A percentile compares a stretch with the other conserved stretches of the same genome.
These are phyloP conservation scores for Phytophthora pluvialis DNA, from an alignment of 352 stramenopile genomes.

Conservation along the genomic window DNA sequence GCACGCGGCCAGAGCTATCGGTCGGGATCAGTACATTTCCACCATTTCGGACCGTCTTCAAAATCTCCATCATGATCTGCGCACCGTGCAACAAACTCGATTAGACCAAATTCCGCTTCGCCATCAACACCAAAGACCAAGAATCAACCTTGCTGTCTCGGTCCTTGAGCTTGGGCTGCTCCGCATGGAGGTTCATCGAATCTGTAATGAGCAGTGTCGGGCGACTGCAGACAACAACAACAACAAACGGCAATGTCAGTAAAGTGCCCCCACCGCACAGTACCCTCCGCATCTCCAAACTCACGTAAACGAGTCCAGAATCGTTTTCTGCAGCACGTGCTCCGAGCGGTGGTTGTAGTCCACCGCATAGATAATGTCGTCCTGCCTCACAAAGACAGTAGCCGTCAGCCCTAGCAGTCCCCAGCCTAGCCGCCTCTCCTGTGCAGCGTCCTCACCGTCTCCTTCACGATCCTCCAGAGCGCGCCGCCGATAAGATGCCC, in stretches of 20 bases:
- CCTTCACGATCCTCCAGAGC: constrained; percentile 95
- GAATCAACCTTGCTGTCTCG: constrained; percentile 72
- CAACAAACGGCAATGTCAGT: background rate
- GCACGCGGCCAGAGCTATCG: constrained; percentile 93
- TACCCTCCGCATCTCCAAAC: constrained; percentile 4
- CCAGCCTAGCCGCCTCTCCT: background rate
- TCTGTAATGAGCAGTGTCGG: constrained; percentile 89
- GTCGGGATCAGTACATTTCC: constrained; percentile 96
- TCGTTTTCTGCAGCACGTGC: constrained; percentile 94
- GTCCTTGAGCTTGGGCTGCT: constrained; percentile 90
- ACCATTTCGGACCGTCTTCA: constrained; percentile 92
- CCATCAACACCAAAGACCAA: background rate
- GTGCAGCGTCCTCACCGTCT: constrained; percentile 70
- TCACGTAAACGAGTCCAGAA: constrained; percentile 93
- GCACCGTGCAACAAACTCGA: constrained; percentile 17
- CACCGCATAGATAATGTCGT: constrained; percentile 93
- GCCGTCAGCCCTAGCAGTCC: background rate
- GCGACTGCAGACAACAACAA: constrained; percentile 46
- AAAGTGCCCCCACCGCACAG: background rate
- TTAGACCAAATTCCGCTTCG: constrained; percentile 13
- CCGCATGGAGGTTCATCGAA: constrained; percentile 87
- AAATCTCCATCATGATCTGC: constrained; percentile 93
- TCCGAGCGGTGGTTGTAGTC: constrained; percentile 96
- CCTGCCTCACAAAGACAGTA: constrained; percentile 41
- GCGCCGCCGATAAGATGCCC: constrained; percentile 95